These are phyloP conservation scores for Aspergillus sp. DNA, from an alignment of 2,329 filamentous ascomycete genomes.

Conservation along the genomic window DNA sequence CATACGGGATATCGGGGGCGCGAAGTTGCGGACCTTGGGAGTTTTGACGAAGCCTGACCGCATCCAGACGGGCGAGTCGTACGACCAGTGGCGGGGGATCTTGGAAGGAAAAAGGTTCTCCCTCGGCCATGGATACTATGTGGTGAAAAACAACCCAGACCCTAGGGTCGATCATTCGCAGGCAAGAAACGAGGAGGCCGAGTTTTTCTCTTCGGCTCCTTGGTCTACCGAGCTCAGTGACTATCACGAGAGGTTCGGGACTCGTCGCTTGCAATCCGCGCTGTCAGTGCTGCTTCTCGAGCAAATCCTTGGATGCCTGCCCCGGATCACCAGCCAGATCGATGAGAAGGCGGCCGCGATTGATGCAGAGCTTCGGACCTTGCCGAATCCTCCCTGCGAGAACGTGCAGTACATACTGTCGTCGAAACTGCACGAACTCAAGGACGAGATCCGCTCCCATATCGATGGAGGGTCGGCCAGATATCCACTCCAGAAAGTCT, in stretches of 20 bases:
- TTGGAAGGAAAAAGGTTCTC: conserved; percentile 52
- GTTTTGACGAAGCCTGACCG: conserved; percentile 82
- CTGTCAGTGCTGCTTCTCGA: conserved; percentile 42
- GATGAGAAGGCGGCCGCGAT: conserved; percentile 42
- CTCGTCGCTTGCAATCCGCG: conserved; percentile 38
- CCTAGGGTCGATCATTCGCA: conserved; percentile 33
- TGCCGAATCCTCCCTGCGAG: conserved; percentile 56
- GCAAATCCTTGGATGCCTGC: conserved; percentile 35
- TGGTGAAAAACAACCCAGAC: conserved; percentile 53
- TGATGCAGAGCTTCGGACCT: conserved; percentile 43
- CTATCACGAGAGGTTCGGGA: conserved; percentile 44
- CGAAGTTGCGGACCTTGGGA: conserved; percentile 55
- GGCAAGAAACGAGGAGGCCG: conserved; percentile 41
- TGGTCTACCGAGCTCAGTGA: conserved; percentile 37
- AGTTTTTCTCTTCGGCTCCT: conserved; percentile 41
- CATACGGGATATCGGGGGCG: conserved; percentile 46
- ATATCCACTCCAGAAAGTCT: conserved; percentile 35
- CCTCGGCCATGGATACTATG: conserved; percentile 67
- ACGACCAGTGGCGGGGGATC: conserved; percentile 54
- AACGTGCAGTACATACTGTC: conserved; percentile 60
- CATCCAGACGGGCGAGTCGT: conserved; percentile 43
- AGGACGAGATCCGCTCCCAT: conserved; percentile 43
- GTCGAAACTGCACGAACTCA: conserved; percentile 51
- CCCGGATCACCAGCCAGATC: conserved; percentile 32
- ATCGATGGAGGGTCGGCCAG: conserved; percentile 41